Percentiles rank a stretch among this genome's conserved stretches.
These are phyloP conservation scores for Acmispon strigosus DNA, from an alignment of 306 rosid species.

Conservation along the genomic window DNA sequence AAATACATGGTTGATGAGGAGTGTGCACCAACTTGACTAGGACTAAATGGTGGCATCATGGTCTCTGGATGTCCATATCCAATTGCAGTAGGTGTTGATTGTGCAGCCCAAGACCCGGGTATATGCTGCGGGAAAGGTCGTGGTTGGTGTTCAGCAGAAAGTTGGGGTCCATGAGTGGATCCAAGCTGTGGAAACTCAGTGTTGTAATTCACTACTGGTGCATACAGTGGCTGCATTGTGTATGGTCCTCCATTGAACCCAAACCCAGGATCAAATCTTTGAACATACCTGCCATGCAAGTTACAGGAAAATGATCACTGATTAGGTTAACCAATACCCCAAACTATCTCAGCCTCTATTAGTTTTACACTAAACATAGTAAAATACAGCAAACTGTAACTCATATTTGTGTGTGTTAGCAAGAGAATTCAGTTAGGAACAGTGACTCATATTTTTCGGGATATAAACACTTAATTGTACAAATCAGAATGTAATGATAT, in stretches of 20 bases:
- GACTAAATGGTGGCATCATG: conserved; percentile 66
- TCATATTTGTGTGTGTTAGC: no score
- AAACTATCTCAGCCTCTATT: neutral
- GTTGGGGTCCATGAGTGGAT: conserved; percentile 72
- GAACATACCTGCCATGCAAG: conserved; percentile 66
- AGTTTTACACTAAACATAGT: neutral
- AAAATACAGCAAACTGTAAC: neutral
- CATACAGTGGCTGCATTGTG: conserved; percentile 79
- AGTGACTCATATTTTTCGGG: no score
- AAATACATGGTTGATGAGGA: conserved; percentile 61
- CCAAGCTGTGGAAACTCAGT: conserved; percentile 98
- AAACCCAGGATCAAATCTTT: conserved; percentile 96
- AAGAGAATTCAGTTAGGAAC: no score
- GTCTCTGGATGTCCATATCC: conserved; percentile 86
- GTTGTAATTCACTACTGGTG: conserved; percentile 82
- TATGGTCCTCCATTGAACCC: conserved; percentile 92
- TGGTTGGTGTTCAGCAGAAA: conserved; percentile 71
- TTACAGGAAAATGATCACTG: neutral
- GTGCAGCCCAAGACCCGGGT: conserved; percentile 71
- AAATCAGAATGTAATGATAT: no score
- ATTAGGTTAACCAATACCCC: neutral
- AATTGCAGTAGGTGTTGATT: conserved; percentile 63
- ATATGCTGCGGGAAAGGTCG: conserved; percentile 68
- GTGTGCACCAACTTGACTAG: conserved; percentile 66
- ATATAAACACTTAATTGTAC: no score